Conservation (phyloP, 1,139 yeast species). For the Taphrina populina region DNA sequence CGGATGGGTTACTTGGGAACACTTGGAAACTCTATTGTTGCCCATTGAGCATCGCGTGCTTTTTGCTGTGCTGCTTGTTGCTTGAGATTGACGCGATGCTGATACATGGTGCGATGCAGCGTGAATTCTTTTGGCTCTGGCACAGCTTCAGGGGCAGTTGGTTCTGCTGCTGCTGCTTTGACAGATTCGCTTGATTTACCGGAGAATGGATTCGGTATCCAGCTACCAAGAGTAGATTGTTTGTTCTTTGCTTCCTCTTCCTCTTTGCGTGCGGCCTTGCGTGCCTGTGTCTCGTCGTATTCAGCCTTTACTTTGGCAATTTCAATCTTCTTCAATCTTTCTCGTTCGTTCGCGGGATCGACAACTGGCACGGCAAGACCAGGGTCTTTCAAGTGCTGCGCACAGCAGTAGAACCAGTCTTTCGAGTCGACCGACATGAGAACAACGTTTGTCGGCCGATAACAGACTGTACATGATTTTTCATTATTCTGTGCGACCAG, state of each 20-base stretch:
- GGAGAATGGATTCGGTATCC: conserved; percentile 37
- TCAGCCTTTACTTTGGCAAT: conserved; percentile 42
- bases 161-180: conserved; percentile 19
- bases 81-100: conserved; percentile 52
- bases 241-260: conserved; percentile 33
- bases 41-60: conserved; percentile 36
- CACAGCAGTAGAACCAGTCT: conserved; percentile 72
- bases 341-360: conserved; percentile 50
- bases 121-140: conserved; percentile 52
- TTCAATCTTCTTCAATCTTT: conserved; percentile 50
- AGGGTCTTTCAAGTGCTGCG: conserved; percentile 60
- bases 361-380: conserved; percentile 60
- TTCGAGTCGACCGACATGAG: conserved; percentile 54
- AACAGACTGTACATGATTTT: conserved; percentile 66
- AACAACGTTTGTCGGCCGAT: conserved; percentile 63
- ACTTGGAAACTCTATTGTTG: conserved; percentile 5
- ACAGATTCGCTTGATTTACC: conserved; percentile 35
- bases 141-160: conserved; percentile 41
- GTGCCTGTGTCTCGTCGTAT: conserved; percentile 42
- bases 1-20: conserved; percentile 1
- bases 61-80: conserved; percentile 49
- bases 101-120: conserved; percentile 57
- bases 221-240: not conserved
- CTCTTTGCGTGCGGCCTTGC: conserved; percentile 39
- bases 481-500: conserved; percentile 58